These are phyloP conservation scores for Ascodesmis nigricans DNA, from an alignment of 495 filamentous ascomycete species.

Conservation along the genomic window DNA sequence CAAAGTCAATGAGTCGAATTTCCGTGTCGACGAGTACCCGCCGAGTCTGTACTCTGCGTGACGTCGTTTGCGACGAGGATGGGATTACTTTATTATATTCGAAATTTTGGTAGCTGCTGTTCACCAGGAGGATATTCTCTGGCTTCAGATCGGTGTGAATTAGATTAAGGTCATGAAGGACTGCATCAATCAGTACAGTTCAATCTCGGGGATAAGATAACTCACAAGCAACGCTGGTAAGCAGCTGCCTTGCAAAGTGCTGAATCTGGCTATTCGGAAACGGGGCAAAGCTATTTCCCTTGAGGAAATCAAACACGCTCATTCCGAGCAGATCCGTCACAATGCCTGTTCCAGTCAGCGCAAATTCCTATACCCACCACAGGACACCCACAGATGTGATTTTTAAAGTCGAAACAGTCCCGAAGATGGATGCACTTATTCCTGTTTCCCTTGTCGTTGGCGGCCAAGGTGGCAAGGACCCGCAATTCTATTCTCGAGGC, in stretches of 20 bases:
- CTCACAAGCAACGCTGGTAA: slow-evolving; percentile 97
- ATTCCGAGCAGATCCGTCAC: slow-evolving; percentile 91
- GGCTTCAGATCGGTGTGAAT: slow-evolving; percentile 97
- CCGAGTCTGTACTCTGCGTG: slow-evolving; percentile 60
- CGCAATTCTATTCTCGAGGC: slow-evolving; percentile 90
- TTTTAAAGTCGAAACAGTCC: slow-evolving; percentile 92
- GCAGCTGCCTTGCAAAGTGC: slow-evolving; percentile 78
- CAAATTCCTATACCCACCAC: background rate
- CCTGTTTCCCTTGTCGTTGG: slow-evolving; percentile 74
- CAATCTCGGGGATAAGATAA: slow-evolving; percentile 9
- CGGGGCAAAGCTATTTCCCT: slow-evolving; percentile 79
- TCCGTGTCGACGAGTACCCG: slow-evolving; percentile 84
- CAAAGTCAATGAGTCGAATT: slow-evolving; percentile 93
- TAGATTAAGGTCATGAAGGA: slow-evolving; percentile 90
- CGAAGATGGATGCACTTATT: slow-evolving; percentile 95
- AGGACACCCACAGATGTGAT: slow-evolving; percentile 53
- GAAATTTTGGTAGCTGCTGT: slow-evolving; percentile 79
- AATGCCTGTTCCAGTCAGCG: slow-evolving; percentile 31
- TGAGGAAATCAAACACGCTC: slow-evolving; percentile 96
- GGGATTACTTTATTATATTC: slow-evolving; percentile 90
- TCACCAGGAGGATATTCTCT: slow-evolving; percentile 89
- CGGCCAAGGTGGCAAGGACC: slow-evolving; percentile 70
- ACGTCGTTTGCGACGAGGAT: slow-evolving; percentile 57
- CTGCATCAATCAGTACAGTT: slow-evolving; percentile 22
- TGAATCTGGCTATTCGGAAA: slow-evolving; percentile 99